A percentile compares a stretch with the other conserved stretches of the same genome.
These are phyloP conservation scores for Tubosaeta sp. DNA, from an alignment of 768 basidiomycete species.

Conservation along the genomic window DNA sequence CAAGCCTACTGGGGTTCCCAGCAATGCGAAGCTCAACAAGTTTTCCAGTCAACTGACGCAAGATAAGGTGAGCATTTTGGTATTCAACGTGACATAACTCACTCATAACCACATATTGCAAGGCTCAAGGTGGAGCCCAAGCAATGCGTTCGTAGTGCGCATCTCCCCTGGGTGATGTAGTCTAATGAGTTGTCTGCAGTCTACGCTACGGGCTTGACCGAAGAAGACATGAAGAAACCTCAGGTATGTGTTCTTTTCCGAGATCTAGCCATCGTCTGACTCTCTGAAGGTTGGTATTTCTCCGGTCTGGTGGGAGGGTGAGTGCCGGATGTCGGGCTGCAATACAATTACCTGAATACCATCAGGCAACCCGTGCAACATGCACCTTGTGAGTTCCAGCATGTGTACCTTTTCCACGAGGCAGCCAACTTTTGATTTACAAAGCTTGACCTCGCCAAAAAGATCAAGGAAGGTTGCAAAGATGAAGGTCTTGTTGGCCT, in stretches of 20 bases:
- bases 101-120: conserved; percentile 1
- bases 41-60: conserved; percentile 72
- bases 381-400: conserved; percentile 57
- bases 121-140: conserved; percentile 72
- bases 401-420: neutral
- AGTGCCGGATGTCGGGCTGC: neutral
- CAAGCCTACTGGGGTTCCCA: conserved; percentile 20
- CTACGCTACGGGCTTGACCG: conserved; percentile 72
- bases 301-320: conserved; percentile 91
- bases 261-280: conserved; percentile 5
- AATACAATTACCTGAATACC: neutral
- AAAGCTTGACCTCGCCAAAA: conserved; percentile 73
- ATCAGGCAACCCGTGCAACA: conserved; percentile 79
- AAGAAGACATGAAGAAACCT: conserved; percentile 80
- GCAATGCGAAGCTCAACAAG: conserved; percentile 60
- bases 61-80: conserved; percentile 55
- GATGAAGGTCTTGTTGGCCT: conserved; percentile 79
- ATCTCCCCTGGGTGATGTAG: neutral
- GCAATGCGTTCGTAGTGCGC: conserved; percentile 67
- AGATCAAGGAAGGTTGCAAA: conserved; percentile 78
- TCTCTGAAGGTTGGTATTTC: conserved; percentile 72
- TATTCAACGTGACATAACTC: neutral
- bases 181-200: conserved; percentile 33
- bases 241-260: conserved; percentile 45
- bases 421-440: conserved; percentile 1